These are phyloP conservation scores for Lentinula aciculospora DNA, from an alignment of 768 basidiomycete genomes.

Conservation along the genomic window DNA sequence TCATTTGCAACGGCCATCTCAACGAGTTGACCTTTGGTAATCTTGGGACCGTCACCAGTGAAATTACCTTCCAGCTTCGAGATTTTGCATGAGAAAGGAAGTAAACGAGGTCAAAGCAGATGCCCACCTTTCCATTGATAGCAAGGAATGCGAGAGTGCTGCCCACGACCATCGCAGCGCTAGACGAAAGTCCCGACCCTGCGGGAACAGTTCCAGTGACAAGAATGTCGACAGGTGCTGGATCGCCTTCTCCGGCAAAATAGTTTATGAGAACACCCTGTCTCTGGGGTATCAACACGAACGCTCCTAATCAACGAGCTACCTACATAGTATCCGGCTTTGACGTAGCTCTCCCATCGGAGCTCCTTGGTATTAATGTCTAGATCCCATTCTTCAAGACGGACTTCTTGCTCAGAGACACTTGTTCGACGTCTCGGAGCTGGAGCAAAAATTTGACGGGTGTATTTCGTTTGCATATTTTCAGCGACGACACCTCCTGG, in stretches of 20 bases:
- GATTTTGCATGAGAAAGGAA: background rate
- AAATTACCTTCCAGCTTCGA: conserved; percentile 17
- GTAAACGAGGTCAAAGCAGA: conserved; percentile 4
- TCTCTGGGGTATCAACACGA: conserved; percentile 63
- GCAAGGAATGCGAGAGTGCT: conserved; percentile 78
- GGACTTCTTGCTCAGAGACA: conserved; percentile 30
- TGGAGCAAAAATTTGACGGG: conserved; percentile 54
- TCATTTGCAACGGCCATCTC: conserved; percentile 81
- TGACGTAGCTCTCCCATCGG: conserved; percentile 85
- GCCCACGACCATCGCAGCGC: conserved; percentile 87
- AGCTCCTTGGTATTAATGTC: conserved; percentile 67
- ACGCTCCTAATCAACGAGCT: conserved; percentile 2
- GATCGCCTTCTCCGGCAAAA: conserved; percentile 19
- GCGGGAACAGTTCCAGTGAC: conserved; percentile 81
- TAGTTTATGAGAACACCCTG: conserved; percentile 20
- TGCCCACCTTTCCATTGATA: conserved; percentile 60
- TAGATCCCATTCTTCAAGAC: conserved; percentile 58
- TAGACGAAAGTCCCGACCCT: conserved; percentile 83
- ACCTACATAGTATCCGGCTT: conserved; percentile 78
- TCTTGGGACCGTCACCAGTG: conserved; percentile 8
- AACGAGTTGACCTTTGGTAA: conserved; percentile 71
- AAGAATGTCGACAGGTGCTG: conserved; percentile 65
- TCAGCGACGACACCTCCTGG: conserved; percentile 57
- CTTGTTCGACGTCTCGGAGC: conserved; percentile 23
- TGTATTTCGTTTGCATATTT: conserved; percentile 58